These are phyloP conservation scores for Fusarium musae DNA, from an alignment of 2,329 filamentous ascomycete genomes.

Conservation along the genomic window DNA sequence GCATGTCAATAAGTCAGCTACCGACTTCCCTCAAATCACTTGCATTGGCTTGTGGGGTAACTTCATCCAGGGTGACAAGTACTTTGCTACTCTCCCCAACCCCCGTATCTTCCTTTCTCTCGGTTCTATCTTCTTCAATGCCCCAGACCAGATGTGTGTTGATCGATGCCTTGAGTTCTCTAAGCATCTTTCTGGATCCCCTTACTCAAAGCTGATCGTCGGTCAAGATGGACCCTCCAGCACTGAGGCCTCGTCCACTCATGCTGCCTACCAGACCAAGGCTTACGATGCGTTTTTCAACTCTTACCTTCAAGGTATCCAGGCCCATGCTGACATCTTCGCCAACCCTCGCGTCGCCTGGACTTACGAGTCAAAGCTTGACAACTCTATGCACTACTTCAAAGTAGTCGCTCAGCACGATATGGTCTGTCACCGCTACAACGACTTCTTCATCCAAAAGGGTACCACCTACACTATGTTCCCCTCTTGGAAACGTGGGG, in stretches of 20 bases:
- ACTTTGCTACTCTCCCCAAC: conserved; percentile 1
- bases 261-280: conserved; percentile 21
- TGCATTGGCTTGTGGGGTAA: conserved; percentile 35
- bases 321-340: conserved; percentile 15
- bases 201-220: conserved; percentile 17
- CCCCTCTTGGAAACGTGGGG: conserved; percentile 38
- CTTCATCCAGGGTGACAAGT: conserved; percentile 35
- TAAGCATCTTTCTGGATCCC: not conserved
- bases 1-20: conserved; percentile 27
- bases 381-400: conserved; percentile 33
- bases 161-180: conserved; percentile 28
- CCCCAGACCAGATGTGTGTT: conserved; percentile 16
- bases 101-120: conserved; percentile 32
- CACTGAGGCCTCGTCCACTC: not conserved
- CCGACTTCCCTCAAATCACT: conserved; percentile 7
- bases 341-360: conserved; percentile 4
- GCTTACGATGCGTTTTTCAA: conserved; percentile 30
- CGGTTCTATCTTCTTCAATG: conserved; percentile 37
- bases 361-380: conserved; percentile 10
- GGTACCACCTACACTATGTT: conserved; percentile 33
- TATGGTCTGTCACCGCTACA: conserved; percentile 24
- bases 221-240: conserved; percentile 31
- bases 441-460: not conserved
- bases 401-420: conserved; percentile 14
- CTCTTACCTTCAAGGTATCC: conserved; percentile 9